phyloP scores from a whole-genome alignment of 306 rosid genomes.

The Acacia crassicarpa region DNA sequence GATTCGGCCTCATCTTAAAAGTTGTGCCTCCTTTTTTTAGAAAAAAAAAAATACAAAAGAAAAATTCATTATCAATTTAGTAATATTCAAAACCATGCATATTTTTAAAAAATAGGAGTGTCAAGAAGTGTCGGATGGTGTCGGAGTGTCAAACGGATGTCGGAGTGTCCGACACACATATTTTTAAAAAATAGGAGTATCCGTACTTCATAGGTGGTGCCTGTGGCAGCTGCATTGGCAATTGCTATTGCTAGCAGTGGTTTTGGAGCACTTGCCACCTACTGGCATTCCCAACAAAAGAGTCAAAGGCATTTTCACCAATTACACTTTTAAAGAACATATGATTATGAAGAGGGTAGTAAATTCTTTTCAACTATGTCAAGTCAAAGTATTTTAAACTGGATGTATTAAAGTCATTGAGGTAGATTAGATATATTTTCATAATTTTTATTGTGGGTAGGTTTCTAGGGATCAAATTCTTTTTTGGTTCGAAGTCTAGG shows the following conservation, averaged over 20 bases:
- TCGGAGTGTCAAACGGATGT: no score
- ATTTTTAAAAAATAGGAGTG: no score
- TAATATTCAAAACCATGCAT: no score
- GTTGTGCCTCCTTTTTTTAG: no score
- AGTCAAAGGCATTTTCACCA: constrained; percentile 98
- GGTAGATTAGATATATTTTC: neutral
- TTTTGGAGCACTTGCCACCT: constrained; percentile 97
- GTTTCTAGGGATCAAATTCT: neutral
- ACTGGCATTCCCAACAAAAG: constrained; percentile 99
- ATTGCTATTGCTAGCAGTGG: constrained; percentile 97
- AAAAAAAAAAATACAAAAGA: no score
- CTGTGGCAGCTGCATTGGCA: constrained; percentile 93
- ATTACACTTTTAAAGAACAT: constrained; percentile 93
- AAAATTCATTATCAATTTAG: no score
- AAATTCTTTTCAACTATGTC: constrained; percentile 42
- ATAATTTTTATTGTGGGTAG: neutral
- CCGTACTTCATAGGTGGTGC: no score
- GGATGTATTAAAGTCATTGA: neutral
- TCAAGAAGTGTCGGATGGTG: no score
- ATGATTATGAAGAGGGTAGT: constrained; percentile 91
- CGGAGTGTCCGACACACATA: no score
- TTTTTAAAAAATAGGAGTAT: no score
- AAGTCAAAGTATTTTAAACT: neutral
- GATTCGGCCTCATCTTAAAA: no score
- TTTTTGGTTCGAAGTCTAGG: no score